A percentile compares a stretch with the other conserved stretches of the same genome.
Evolutionary conservation across 139 green algal genomes (phyloP).

Genomic region (Cymbomonas tetramitiformis): DNA sequence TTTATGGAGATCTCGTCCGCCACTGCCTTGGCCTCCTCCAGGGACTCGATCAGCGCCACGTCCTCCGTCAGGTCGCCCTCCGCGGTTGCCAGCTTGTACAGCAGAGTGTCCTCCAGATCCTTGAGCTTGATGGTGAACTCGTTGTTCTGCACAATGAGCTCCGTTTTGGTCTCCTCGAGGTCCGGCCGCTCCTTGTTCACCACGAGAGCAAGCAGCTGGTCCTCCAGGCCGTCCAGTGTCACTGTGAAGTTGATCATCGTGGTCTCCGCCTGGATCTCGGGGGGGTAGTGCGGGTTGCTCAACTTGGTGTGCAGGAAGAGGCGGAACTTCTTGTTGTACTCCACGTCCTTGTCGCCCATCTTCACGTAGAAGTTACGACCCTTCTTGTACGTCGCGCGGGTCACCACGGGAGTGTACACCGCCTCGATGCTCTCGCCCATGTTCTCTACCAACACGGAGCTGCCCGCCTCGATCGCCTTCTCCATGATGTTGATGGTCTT

Average conservation of each 20-base stretch:
- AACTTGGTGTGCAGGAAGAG: conserved; percentile 80
- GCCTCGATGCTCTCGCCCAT: conserved; percentile 72
- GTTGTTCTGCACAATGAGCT: conserved; percentile 71
- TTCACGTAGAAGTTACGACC: conserved; percentile 60
- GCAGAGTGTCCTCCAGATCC: conserved; percentile 61
- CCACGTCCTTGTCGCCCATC: conserved; percentile 60
- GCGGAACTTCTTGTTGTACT: conserved; percentile 73
- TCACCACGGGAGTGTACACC: conserved; percentile 67
- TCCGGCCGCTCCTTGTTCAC: conserved; percentile 77
- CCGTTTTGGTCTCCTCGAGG: conserved; percentile 72
- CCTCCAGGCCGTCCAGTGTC: conserved; percentile 60
- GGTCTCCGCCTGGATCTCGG: conserved; percentile 72
- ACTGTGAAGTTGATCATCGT: conserved; percentile 79
- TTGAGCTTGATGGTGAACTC: conserved; percentile 83
- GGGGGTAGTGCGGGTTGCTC: conserved; percentile 69
- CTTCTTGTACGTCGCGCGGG: conserved; percentile 68
- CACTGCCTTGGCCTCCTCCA: conserved; percentile 68
- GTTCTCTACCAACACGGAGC: conserved; percentile 68
- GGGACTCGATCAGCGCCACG: conserved; percentile 66
- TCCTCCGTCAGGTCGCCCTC: conserved; percentile 83
- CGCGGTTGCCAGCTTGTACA: conserved; percentile 64
- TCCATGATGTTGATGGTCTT: conserved; percentile 57
- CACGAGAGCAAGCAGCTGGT: conserved; percentile 71
- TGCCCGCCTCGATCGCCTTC: conserved; percentile 57
- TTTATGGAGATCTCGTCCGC: conserved; percentile 62